Percentiles rank a stretch among this genome's conserved stretches.
Conservation (phyloP, 2,329 filamentous ascomycete species). For the Fusarium sp. region DNA sequence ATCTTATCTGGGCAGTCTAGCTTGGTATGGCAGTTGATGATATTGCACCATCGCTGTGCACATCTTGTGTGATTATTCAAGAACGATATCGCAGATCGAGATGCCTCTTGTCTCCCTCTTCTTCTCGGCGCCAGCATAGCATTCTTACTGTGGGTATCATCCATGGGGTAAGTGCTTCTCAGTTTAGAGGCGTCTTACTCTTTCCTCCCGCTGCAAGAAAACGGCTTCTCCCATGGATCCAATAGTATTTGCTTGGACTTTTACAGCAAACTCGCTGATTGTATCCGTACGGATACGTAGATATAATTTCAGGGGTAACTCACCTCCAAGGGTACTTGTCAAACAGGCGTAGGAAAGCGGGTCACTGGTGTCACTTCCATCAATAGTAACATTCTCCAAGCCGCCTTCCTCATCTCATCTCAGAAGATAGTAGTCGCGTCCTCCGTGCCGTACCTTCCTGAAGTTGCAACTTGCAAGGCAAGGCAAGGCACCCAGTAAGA, state of each 20-base stretch:
- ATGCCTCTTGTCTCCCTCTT: neutral
- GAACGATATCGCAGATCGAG: constrained; percentile 10
- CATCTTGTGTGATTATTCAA: constrained; percentile 20
- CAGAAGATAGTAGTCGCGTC: constrained; percentile 20
- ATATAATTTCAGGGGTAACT: constrained; percentile 36
- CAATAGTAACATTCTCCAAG: constrained; percentile 32
- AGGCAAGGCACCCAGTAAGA: constrained; percentile 20
- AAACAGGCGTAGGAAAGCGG: constrained; percentile 11
- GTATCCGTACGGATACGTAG: neutral
- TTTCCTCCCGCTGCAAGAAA: neutral
- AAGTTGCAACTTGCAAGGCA: neutral
- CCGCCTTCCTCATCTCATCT: constrained; percentile 21
- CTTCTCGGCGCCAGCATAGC: too few relatives aligned
- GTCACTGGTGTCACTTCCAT: constrained; percentile 28
- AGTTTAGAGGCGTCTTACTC: constrained; percentile 1
- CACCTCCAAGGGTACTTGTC: constrained; percentile 22
- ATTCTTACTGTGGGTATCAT: too few relatives aligned
- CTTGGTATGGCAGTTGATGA: constrained; percentile 9
- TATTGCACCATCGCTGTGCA: constrained; percentile 31
- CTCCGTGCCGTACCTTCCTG: constrained; percentile 35
- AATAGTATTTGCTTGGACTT: neutral
- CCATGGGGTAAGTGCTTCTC: too few relatives aligned
- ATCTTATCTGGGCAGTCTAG: constrained; percentile 9
- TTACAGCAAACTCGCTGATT: neutral
- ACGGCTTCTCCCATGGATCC: constrained; percentile 14